These are phyloP conservation scores for Pythium brassicae DNA, from an alignment of 352 stramenopile species.

Conservation along the genomic window DNA sequence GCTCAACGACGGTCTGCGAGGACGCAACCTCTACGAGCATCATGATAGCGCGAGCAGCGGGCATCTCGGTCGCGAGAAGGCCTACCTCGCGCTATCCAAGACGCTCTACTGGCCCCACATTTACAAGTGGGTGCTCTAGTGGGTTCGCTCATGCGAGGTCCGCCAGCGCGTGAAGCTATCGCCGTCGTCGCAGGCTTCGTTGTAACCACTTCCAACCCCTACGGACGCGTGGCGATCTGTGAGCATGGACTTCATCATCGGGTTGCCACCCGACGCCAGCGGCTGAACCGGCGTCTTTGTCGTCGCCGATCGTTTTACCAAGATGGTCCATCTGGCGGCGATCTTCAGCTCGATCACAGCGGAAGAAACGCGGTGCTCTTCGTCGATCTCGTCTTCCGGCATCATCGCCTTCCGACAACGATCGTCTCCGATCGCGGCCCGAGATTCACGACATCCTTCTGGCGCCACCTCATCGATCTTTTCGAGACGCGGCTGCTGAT, in stretches of 20 bases:
- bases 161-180: neutral
- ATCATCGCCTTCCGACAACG: conserved; percentile 12
- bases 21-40: neutral
- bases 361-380: conserved; percentile 17
- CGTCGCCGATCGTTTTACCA: conserved; percentile 26
- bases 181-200: neutral
- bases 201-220: neutral
- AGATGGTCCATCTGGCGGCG: conserved; percentile 19
- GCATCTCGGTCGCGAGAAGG: neutral
- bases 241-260: conserved; percentile 10
- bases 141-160: neutral
- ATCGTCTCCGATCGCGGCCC: conserved; percentile 18
- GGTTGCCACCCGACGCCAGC: neutral
- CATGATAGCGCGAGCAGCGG: neutral
- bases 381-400: conserved; percentile 19
- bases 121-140: neutral
- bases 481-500: neutral
- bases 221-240: neutral
- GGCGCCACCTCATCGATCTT: neutral
- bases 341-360: conserved; percentile 9
- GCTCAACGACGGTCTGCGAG: neutral
- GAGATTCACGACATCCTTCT: conserved; percentile 6
- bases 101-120: neutral
- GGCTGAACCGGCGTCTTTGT: conserved; percentile 17
- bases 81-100: neutral